Evolutionary conservation across 2,329 filamentous ascomycete genomes (phyloP).

Genomic region (Pyricularia sp.): DNA sequence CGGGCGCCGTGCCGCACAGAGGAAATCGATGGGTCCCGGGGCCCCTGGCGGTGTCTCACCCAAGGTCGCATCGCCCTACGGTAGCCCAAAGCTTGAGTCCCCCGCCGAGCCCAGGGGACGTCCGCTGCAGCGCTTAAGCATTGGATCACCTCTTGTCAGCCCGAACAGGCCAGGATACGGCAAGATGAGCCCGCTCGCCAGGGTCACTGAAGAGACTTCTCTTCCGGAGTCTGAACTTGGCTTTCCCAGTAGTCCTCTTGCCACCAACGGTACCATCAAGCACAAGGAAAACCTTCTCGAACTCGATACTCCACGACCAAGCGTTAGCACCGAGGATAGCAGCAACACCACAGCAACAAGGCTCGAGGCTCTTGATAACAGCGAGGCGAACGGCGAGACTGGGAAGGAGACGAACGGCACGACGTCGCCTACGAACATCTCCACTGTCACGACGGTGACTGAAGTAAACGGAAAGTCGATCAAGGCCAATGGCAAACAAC

Average conservation of each 20-base stretch:
- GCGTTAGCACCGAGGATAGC: slow-evolving; percentile 16
- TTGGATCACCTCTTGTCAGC: slow-evolving; percentile 52
- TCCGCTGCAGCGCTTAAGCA: slow-evolving; percentile 60
- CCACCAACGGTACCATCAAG: slow-evolving; percentile 24
- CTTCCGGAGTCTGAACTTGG: slow-evolving; percentile 21
- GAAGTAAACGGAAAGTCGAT: slow-evolving; percentile 27
- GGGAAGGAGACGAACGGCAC: slow-evolving; percentile 1
- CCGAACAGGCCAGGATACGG: slow-evolving; percentile 57
- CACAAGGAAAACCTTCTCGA: slow-evolving; percentile 43
- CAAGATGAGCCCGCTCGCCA: slow-evolving; percentile 63
- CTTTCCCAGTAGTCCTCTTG: slow-evolving; percentile 8
- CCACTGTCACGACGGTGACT: slow-evolving; percentile 10
- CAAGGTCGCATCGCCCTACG: slow-evolving; percentile 46
- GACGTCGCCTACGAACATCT: not conserved
- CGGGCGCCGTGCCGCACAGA: slow-evolving; percentile 52
- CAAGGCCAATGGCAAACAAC: slow-evolving; percentile 34
- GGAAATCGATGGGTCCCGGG: slow-evolving; percentile 38
- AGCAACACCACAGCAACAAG: slow-evolving; percentile 11
- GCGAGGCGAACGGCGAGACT: slow-evolving; percentile 7
- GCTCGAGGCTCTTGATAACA: slow-evolving; percentile 21
- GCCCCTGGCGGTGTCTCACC: slow-evolving; percentile 31
- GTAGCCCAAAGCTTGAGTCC: slow-evolving; percentile 47
- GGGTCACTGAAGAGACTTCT: slow-evolving; percentile 60
- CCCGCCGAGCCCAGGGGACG: slow-evolving; percentile 56
- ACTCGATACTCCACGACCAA: slow-evolving; percentile 42